These are phyloP conservation scores for Monosporozyma servazzii DNA, from an alignment of 805 yeast genomes.

Conservation along the genomic window DNA sequence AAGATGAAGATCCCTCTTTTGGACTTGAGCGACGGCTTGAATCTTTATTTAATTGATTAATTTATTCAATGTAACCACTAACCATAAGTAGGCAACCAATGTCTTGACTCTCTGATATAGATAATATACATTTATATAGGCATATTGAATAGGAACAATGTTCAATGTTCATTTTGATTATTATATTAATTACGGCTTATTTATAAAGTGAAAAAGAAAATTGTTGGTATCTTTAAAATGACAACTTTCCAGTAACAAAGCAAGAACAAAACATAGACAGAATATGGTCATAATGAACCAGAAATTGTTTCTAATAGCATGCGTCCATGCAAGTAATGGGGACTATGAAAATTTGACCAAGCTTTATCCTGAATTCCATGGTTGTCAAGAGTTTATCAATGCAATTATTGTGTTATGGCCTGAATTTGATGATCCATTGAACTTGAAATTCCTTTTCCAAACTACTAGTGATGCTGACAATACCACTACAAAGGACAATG, in stretches of 20 bases:
- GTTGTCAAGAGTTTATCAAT: constrained; percentile 13
- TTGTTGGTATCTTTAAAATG: not conserved
- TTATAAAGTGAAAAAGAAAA: not conserved
- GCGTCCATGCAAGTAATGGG: constrained; percentile 19
- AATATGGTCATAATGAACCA: constrained; percentile 3
- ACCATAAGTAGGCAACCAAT: not conserved
- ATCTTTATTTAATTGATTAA: not conserved
- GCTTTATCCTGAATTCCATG: constrained; percentile 5
- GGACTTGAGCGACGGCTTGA: not conserved
- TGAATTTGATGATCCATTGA: constrained; percentile 22
- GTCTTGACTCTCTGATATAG: not conserved
- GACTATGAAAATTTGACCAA: constrained; percentile 10
- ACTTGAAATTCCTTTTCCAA: constrained; percentile 12
- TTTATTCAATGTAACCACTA: not conserved
- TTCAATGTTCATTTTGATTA: not conserved
- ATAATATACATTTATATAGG: not conserved
- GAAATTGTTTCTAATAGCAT: constrained; percentile 19
- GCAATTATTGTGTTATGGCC: constrained; percentile 26
- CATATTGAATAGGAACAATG: not conserved
- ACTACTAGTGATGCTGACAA: not conserved
- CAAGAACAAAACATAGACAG: not conserved
- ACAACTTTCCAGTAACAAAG: not conserved
- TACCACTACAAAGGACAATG: constrained; percentile 1
- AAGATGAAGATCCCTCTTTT: not conserved
- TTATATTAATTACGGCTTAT: no score